Percentiles rank a stretch among this genome's conserved stretches.
Evolutionary conservation across 2,329 filamentous ascomycete genomes (phyloP).

Genomic region (Cladosporium halotolerans): DNA sequence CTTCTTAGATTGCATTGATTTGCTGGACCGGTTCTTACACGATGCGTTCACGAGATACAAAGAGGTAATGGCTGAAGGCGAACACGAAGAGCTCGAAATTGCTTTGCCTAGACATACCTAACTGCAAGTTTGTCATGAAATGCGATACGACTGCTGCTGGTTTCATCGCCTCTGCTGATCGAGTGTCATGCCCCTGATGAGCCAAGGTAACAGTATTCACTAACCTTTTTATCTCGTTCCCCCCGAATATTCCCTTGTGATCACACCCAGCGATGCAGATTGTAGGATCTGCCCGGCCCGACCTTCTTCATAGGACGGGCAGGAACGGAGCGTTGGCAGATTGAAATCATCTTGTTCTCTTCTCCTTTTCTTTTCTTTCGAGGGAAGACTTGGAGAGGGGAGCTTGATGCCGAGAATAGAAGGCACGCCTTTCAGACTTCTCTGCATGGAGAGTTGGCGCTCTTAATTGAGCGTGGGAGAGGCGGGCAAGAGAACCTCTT

Average conservation of each 20-base stretch:
- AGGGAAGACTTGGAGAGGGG: background rate
- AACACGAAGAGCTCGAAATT: conserved; percentile 4
- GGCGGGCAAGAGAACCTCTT: conserved; percentile 35
- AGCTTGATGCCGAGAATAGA: conserved; percentile 26
- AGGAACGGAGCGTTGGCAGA: conserved; percentile 46
- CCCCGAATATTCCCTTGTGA: background rate
- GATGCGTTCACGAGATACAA: background rate
- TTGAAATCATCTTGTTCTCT: conserved; percentile 17
- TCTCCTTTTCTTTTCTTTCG: background rate
- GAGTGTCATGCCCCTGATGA: background rate
- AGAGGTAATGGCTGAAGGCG: conserved; percentile 9
- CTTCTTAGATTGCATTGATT: background rate
- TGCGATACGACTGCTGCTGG: background rate
- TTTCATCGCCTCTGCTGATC: background rate
- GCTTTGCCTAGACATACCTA: conserved; percentile 2
- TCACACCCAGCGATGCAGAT: conserved; percentile 38
- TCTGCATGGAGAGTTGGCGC: conserved; percentile 11
- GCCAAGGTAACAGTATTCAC: background rate
- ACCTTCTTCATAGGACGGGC: conserved; percentile 27
- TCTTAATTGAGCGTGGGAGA: conserved; percentile 25
- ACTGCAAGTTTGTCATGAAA: background rate
- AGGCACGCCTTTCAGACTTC: conserved; percentile 26
- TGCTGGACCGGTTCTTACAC: background rate
- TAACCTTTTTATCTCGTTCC: background rate
- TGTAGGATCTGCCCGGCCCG: conserved; percentile 38